Evolutionary conservation across 108 stramenopile species (phyloP).

Genomic region (Cyclotella cryptica): DNA sequence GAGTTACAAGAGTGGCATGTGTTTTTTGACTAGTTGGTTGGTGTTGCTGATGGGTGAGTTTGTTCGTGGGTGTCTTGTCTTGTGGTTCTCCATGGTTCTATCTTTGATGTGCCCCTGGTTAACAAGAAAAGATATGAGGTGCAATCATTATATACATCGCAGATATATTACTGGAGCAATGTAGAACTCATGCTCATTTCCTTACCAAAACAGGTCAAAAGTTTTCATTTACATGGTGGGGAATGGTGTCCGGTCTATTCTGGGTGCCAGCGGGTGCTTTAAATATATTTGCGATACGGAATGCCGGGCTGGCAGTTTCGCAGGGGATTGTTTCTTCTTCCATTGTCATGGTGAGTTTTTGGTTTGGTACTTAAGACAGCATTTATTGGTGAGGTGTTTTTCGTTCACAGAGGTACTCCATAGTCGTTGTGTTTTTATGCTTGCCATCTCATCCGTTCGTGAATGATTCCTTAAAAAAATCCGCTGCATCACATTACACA

Average conservation of each 20-base stretch:
- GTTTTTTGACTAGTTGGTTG: conserved; percentile 50
- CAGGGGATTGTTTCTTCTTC: conserved; percentile 75
- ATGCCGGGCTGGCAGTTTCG: conserved; percentile 79
- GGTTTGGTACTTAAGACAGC: not conserved
- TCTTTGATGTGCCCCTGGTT: too few species aligned
- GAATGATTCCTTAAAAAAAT: too few species aligned
- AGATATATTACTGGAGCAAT: not conserved
- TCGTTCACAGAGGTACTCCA: too few species aligned
- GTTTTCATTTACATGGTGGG: conserved; percentile 60
- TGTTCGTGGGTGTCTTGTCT: not conserved
- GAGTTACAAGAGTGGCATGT: conserved; percentile 57
- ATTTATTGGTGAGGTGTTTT: not conserved
- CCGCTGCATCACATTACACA: not conserved
- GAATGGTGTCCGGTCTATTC: conserved; percentile 61
- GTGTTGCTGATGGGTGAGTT: conserved; percentile 39
- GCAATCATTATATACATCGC: not conserved
- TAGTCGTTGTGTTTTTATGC: too few species aligned
- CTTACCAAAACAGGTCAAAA: conserved; percentile 20
- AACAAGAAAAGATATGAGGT: too few species aligned
- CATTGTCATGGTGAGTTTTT: conserved; percentile 68
- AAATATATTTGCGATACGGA: conserved; percentile 81
- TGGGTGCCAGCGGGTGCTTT: conserved; percentile 78
- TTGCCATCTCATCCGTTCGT: too few species aligned
- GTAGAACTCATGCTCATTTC: not conserved
- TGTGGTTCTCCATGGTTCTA: too few species aligned